phyloP scores from a whole-genome alignment of 768 basidiomycete genomes.

The Lactarius indigo region DNA sequence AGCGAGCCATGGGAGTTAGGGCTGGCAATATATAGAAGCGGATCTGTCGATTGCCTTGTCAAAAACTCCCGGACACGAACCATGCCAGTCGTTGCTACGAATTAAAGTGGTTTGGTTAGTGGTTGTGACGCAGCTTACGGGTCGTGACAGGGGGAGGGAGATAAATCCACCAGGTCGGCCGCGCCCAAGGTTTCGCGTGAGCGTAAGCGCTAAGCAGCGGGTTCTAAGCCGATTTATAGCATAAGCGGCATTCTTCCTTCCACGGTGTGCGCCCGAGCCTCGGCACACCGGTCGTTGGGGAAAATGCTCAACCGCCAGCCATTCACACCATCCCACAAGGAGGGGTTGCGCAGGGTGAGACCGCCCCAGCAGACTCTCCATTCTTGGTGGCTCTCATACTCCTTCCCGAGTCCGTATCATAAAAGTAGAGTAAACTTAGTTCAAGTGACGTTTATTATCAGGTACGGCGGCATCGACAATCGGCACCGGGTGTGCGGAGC shows the following conservation, averaged over 20 bases:
- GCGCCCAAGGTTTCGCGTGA: background rate
- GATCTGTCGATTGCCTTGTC: background rate
- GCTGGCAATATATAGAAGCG: background rate
- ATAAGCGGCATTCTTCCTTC: background rate
- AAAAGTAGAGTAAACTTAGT: background rate
- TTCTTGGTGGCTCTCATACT: background rate
- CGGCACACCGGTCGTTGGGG: background rate
- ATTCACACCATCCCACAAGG: background rate
- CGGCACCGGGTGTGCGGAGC: background rate
- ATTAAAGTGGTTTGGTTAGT: background rate
- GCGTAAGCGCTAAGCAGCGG: background rate
- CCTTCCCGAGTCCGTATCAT: too few relatives aligned
- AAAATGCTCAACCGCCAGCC: background rate
- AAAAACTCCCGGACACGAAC: background rate
- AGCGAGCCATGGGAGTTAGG: background rate
- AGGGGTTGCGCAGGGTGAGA: background rate
- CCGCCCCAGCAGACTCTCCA: background rate
- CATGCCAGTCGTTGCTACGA: background rate
- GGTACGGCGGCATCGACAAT: background rate
- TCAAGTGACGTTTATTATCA: background rate
- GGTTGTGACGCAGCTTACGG: background rate
- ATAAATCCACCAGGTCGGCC: background rate
- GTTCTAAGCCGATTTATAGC: background rate
- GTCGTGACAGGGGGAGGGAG: background rate
- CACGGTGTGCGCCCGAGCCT: background rate